Evolutionary conservation across 129 eudicot species (phyloP), one percentile per base, ranked within the genome.

Genomic region (Flaveria robusta): DNA sequence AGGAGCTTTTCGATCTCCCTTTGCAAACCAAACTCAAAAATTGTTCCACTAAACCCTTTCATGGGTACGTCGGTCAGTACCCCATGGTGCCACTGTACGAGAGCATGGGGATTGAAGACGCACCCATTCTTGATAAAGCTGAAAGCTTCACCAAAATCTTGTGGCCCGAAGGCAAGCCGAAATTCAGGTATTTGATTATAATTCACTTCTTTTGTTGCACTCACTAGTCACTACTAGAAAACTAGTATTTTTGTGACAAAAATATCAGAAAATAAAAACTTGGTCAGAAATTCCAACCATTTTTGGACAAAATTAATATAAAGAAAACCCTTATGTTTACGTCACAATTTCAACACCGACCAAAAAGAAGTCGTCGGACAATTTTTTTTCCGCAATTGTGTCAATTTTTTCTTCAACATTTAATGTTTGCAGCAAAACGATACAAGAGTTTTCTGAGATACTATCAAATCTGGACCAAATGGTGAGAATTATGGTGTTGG

Each of bases 31-130:
- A 87, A 71, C 12, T 85, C 7, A 82, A 75, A 56, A 90, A 86
- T 86, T 66, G 60, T 0, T 87, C 90, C 11, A 58, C 62, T 49
- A 87, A 81, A 31, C 92, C 96, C 7, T 90, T 75, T 78, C 90
- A 87, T 76, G 96, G 96, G 65, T 89, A 89, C 10, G 84, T 87
- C 5, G 96, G 96, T 31, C 91, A 84, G 39, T 79, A 85, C 74
- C 82, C 89, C 0, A 41, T 69, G 75, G 88, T 85, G 47, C 96
- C 92, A 7, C 83, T 88, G 12, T 88, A 74, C 9, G 93, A 88
- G 56, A 85, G 93, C 81, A 64, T 88, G 88, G 90, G 88, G 7
- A 74, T 88, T 23, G 84, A 79, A 5, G 86, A 82, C 1, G 81
- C 84, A 1, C 74, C 67, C 13, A 18, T 52, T 24, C 76, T n/a